A percentile compares a stretch with the other conserved stretches of the same genome.
These are phyloP conservation scores for Neohortaea acidophila DNA, from an alignment of 495 filamentous ascomycete species.

Conservation along the genomic window DNA sequence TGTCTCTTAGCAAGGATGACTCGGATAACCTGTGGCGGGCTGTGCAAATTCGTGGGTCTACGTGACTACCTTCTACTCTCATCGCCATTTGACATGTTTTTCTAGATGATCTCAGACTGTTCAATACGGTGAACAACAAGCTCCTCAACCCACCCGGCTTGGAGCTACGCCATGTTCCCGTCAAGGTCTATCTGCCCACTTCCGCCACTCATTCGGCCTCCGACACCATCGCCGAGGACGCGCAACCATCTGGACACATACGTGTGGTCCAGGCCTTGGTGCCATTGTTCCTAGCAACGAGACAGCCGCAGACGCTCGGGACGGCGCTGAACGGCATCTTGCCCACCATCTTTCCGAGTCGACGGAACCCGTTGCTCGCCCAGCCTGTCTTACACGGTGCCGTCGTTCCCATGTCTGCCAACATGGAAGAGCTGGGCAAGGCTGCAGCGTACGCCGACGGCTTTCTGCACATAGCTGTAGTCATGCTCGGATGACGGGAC, in stretches of 20 bases:
- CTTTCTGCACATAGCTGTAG: conserved; percentile 72
- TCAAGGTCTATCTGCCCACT: conserved; percentile 78
- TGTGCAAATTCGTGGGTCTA: conserved; percentile 54
- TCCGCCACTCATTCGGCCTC: conserved; percentile 24
- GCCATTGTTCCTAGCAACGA: conserved; percentile 19
- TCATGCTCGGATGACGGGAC: conserved; percentile 45
- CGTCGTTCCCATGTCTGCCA: conserved; percentile 63
- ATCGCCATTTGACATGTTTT: conserved; percentile 1
- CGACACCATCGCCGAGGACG: conserved; percentile 23
- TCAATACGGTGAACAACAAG: conserved; percentile 56
- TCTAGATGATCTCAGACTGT: conserved; percentile 57
- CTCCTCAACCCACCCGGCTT: conserved; percentile 60
- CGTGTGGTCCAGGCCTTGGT: conserved; percentile 28
- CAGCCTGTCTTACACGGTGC: conserved; percentile 80
- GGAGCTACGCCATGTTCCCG: conserved; percentile 63
- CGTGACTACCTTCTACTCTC: not conserved
- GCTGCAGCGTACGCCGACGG: conserved; percentile 80
- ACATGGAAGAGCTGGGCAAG: conserved; percentile 70
- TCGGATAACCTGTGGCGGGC: conserved; percentile 76
- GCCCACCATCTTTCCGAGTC: conserved; percentile 75
- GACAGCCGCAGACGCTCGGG: conserved; percentile 64
- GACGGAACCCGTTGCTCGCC: conserved; percentile 75
- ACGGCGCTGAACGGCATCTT: conserved; percentile 60
- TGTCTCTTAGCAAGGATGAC: conserved; percentile 79
- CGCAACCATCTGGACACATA: conserved; percentile 39